These are phyloP conservation scores for Penicillium sp. DNA, from an alignment of 2,329 filamentous ascomycete genomes.

Conservation along the genomic window DNA sequence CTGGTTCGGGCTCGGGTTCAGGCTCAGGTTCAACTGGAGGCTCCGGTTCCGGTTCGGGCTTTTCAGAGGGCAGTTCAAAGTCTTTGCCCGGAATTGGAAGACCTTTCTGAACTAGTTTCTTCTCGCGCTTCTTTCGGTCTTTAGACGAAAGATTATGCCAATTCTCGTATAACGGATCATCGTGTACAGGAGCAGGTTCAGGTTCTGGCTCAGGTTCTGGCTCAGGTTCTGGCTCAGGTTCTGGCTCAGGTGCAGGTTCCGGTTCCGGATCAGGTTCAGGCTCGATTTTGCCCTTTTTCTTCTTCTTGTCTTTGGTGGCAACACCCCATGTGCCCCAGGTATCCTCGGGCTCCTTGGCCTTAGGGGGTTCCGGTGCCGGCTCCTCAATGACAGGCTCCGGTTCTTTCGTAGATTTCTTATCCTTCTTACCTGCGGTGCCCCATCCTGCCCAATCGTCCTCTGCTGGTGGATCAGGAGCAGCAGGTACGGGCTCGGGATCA, in stretches of 20 bases:
- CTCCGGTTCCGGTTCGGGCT: constrained; percentile 26
- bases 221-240: constrained; percentile 30
- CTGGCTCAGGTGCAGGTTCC: constrained; percentile 17
- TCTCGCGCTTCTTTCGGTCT: constrained; percentile 50
- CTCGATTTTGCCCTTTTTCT: constrained; percentile 34
- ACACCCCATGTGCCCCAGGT: constrained; percentile 31
- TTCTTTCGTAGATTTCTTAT: constrained; percentile 42
- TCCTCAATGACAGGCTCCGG: constrained; percentile 23
- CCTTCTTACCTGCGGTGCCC: constrained; percentile 40
- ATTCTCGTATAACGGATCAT: constrained; percentile 39
- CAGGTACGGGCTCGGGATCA: constrained; percentile 31
- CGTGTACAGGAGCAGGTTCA: constrained; percentile 32
- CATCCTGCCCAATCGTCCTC: constrained; percentile 42
- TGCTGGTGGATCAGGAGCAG: constrained; percentile 24
- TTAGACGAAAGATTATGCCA: constrained; percentile 41
- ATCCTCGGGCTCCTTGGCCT: constrained; percentile 28
- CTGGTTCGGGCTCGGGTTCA: constrained; percentile 23
- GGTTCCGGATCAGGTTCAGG: constrained; percentile 31
- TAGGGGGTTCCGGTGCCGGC: constrained; percentile 21
- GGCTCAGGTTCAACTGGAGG: constrained; percentile 14
- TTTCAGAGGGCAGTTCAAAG: constrained; percentile 26
- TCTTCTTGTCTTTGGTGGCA: constrained; percentile 31
- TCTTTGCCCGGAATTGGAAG: constrained; percentile 34
- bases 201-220: constrained; percentile 37
- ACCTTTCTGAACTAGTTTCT: constrained; percentile 28